Percentiles rank a stretch among this genome's conserved stretches.
Evolutionary conservation across 768 basidiomycete species (phyloP).

Genomic region (Trametes villosa): DNA sequence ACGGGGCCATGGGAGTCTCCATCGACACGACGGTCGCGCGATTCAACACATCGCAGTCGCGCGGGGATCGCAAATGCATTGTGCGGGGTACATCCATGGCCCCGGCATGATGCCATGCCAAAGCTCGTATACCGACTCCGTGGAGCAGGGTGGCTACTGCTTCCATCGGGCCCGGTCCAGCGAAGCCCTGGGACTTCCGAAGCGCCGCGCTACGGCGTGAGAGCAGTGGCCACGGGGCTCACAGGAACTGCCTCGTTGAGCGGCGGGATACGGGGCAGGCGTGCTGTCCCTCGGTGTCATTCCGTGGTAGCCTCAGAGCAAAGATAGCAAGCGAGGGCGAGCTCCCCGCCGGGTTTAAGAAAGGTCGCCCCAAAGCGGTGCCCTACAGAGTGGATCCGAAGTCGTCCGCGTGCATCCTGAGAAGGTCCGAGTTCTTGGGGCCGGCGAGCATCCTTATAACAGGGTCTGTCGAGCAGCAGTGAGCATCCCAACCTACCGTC

Average conservation of each 20-base stretch:
- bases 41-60: background rate
- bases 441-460: background rate
- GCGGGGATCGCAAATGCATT: slow-evolving; percentile 6
- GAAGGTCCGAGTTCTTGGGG: background rate
- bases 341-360: background rate
- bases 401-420: background rate
- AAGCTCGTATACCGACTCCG: background rate
- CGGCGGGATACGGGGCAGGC: too few species aligned
- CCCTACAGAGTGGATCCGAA: background rate
- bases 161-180: background rate
- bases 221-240: background rate
- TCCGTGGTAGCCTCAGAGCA: background rate
- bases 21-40: slow-evolving; percentile 12
- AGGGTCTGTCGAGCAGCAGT: background rate
- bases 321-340: background rate
- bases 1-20: background rate
- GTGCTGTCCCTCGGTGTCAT: background rate
- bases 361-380: background rate
- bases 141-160: slow-evolving; percentile 1
- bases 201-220: slow-evolving; percentile 1
- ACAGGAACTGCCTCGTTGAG: background rate
- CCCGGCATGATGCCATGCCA: background rate
- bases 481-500: background rate
- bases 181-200: background rate
- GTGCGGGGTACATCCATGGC: background rate